Conservation (phyloP, 805 yeast genomes). For the Myxozyma vanderwaltii region DNA sequence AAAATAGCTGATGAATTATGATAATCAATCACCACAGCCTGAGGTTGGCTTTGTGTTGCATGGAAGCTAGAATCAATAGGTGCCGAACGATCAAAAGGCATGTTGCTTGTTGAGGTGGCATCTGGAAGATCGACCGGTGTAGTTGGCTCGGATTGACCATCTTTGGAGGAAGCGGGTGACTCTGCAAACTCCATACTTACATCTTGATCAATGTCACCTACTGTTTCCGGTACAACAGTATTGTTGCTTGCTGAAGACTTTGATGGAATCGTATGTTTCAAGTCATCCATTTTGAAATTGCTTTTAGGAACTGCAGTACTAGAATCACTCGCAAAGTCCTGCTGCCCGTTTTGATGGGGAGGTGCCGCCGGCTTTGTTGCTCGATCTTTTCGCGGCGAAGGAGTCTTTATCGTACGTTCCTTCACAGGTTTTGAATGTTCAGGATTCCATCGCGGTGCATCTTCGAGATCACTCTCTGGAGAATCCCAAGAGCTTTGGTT, state of each 20-base stretch:
- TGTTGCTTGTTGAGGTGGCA: neutral
- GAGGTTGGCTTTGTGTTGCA: neutral
- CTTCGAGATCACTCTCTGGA: conserved; percentile 8
- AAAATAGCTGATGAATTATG: conserved; percentile 34
- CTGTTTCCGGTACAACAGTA: no score
- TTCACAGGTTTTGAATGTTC: neutral
- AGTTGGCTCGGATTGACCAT: neutral
- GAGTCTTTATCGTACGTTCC: neutral
- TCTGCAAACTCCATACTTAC: conserved; percentile 19
- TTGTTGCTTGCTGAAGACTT: neutral
- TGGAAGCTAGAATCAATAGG: conserved; percentile 8
- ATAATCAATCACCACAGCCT: conserved; percentile 25
- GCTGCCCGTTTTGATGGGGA: conserved; percentile 2
- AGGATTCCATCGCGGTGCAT: conserved; percentile 2
- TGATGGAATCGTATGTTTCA: conserved; percentile 17
- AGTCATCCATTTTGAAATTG: conserved; percentile 38
- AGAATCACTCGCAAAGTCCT: conserved; percentile 35
- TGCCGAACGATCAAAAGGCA: conserved; percentile 29
- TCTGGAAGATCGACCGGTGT: conserved; percentile 1
- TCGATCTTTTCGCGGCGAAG: conserved; percentile 14
- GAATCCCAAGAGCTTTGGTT: neutral
- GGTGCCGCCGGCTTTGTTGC: neutral
- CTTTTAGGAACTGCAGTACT: conserved; percentile 28
- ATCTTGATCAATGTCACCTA: conserved; percentile 4
- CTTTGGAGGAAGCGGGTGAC: conserved; percentile 6